Evolutionary conservation across 1,284 basidiomycete genomes (phyloP), one percentile per base, ranked within the genome.

Genomic region (Tilletia caries): DNA sequence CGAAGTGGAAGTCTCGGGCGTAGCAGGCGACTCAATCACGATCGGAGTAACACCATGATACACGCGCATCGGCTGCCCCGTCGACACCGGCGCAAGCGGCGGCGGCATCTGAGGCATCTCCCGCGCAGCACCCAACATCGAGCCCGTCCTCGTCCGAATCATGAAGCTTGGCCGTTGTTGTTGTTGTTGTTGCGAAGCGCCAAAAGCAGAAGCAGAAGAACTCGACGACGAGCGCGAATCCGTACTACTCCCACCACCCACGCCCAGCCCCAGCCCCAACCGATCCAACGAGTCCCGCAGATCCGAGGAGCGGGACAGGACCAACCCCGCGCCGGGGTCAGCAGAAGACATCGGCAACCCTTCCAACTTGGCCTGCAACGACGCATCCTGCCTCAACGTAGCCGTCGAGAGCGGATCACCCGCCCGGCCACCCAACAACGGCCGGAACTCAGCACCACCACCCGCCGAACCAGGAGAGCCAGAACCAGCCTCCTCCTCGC

Each of bases 21-120:
- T 62, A 33, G 58, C 58, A 6, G 58, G 58, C 33, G 58, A 62
- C 58, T 62, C 29, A 5, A 62, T 62, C 29, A 62, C 13, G 48
- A 50, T 20, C 20, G 48, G 48, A 50, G 48, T 18, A 8, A 20
- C 48, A 18, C 48, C 20, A 6, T 41, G 37, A 41, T n/a, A n/a
- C n/a, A n/a, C n/a, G n/a, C n/a, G n/a, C n/a, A 15, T 41, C 8
- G 37, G 15, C 37, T n/a, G 10, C 6, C 48, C 13, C 20, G 48
- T 50, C 20, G 10, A 18, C 18, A 50, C 6, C 1, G 48, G 48
- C 48, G 48, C 48, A 20, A 50, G 23, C 12, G 48, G 48, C 18
- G 48, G 48, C 48, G 48, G 48, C 20, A 18, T n/a, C 18, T 25
- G 48, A 6, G 48, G 48, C 12, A 18, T 6, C 32, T 34, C 58